phyloP scores from a whole-genome alignment of 805 yeast species.

The Torulaspora quercuum region DNA sequence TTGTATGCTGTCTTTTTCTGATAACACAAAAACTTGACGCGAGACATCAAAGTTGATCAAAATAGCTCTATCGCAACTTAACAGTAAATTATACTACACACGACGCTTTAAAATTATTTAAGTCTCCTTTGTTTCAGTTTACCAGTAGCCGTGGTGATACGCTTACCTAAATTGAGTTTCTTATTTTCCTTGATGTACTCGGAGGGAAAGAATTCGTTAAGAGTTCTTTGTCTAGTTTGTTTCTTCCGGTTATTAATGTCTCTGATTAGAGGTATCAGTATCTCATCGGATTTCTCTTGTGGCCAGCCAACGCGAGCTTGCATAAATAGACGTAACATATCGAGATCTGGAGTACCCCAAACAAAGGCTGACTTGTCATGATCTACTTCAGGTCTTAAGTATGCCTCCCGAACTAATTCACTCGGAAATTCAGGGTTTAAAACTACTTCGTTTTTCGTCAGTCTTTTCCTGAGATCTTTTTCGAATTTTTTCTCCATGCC shows the following conservation, averaged over 20 bases:
- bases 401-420: conserved; percentile 64
- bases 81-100: too few relatives aligned
- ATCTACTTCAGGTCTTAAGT: conserved; percentile 78
- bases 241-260: conserved; percentile 64
- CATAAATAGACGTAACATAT: conserved; percentile 67
- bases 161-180: conserved; percentile 52
- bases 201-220: conserved; percentile 66
- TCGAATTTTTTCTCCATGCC: conserved; percentile 46
- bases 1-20: not conserved
- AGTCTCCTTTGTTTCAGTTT: conserved; percentile 39
- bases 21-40: conserved; percentile 3
- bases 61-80: too few relatives aligned
- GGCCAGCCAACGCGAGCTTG: conserved; percentile 76
- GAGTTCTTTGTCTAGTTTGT: conserved; percentile 54
- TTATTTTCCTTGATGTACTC: conserved; percentile 48
- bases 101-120: too few relatives aligned
- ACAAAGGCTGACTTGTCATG: conserved; percentile 68
- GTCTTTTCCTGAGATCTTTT: conserved; percentile 54
- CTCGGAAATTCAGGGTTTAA: conserved; percentile 71
- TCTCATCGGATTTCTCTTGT: conserved; percentile 70
- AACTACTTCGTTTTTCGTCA: conserved; percentile 52
- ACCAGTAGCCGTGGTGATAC: conserved; percentile 56
- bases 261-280: conserved; percentile 77
- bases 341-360: conserved; percentile 91
- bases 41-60: too few relatives aligned